phyloP scores from a whole-genome alignment of 257 asterid genomes.

The Ballota nigra region DNA sequence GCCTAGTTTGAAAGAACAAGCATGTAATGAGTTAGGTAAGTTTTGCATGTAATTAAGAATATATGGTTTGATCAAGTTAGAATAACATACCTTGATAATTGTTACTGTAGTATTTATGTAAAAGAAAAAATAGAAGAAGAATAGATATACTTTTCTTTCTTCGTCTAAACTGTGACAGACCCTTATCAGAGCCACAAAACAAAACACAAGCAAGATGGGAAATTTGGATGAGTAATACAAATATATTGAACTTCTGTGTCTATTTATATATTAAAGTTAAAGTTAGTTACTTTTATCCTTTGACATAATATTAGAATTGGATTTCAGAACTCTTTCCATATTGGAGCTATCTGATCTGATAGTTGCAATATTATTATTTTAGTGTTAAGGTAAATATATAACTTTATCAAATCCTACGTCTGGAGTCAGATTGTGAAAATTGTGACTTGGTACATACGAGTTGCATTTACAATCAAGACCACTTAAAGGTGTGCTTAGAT shows the following conservation, averaged over 20 bases:
- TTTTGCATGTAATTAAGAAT: background rate
- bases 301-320: background rate
- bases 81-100: background rate
- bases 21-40: background rate
- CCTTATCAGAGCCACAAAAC: slow-evolving; percentile 10
- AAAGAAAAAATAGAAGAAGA: no score
- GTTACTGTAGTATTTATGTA: no score
- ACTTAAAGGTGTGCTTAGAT: background rate
- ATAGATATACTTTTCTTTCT: slow-evolving; percentile 19
- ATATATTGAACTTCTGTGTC: background rate
- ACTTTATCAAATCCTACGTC: background rate
- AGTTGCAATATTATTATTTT: background rate
- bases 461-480: background rate
- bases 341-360: background rate
- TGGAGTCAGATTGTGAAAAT: background rate
- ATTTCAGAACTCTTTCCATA: background rate
- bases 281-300: no score
- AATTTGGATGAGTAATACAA: background rate
- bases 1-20: slow-evolving; percentile 15
- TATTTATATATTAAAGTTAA: background rate
- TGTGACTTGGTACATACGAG: no score
- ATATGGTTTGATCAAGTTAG: background rate
- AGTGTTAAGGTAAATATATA: background rate
- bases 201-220: slow-evolving; percentile 5
- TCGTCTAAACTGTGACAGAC: background rate